Evolutionary conservation across 768 basidiomycete genomes (phyloP).

Genomic region (Gautieria morchelliformis): DNA sequence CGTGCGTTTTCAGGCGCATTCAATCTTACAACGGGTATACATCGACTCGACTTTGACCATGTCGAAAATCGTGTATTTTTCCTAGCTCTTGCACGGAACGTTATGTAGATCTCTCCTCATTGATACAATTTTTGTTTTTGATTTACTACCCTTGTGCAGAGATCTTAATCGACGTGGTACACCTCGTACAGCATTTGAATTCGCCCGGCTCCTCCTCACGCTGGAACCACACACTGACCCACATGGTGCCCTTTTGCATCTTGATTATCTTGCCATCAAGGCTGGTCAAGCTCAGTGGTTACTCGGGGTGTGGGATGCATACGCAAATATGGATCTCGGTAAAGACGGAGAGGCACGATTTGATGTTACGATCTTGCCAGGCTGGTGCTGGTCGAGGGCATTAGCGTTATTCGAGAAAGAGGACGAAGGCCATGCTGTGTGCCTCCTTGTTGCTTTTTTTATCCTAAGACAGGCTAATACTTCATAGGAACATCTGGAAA

Average conservation of each 20-base stretch:
- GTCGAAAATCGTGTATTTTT: constrained; percentile 93
- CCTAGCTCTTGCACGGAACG: constrained; percentile 75
- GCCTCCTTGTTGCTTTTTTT: background rate
- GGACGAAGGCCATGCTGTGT: constrained; percentile 32
- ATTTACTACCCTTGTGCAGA: constrained; percentile 25
- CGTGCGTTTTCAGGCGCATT: constrained; percentile 81
- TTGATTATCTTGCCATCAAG: constrained; percentile 82
- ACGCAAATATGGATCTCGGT: constrained; percentile 20
- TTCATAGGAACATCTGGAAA: constrained; percentile 41
- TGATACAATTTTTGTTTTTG: background rate
- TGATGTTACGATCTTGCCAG: constrained; percentile 60
- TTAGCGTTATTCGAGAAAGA: constrained; percentile 48
- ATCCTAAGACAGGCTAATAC: constrained; percentile 7
- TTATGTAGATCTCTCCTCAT: constrained; percentile 43
- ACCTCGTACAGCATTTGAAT: constrained; percentile 84
- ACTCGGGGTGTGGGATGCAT: constrained; percentile 51
- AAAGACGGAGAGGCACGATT: constrained; percentile 23
- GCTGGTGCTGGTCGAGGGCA: constrained; percentile 65
- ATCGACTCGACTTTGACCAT: constrained; percentile 79
- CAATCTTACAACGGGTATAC: constrained; percentile 71
- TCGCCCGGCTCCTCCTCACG: constrained; percentile 73
- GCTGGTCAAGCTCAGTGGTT: constrained; percentile 76
- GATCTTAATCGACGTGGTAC: constrained; percentile 87
- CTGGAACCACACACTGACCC: constrained; percentile 86
- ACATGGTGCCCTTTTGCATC: constrained; percentile 71